Percentiles rank a stretch among this genome's conserved stretches.
Conservation (phyloP, 2,329 filamentous ascomycete species). For the Claviceps capensis region DNA sequence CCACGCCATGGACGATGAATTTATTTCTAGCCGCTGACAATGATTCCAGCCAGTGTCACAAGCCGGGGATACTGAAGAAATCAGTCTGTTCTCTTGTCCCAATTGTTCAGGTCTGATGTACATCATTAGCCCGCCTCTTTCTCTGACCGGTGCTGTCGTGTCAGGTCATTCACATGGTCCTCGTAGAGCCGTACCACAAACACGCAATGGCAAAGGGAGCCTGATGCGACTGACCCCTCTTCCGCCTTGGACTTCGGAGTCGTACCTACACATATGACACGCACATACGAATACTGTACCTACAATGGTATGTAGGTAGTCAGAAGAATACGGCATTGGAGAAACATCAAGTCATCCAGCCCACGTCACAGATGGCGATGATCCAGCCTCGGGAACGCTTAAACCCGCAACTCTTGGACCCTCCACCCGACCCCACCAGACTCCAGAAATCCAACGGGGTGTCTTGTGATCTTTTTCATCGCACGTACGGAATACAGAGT, state of each 20-base stretch:
- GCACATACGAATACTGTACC: neutral
- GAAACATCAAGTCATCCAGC: too few species aligned
- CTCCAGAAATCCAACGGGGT: too few species aligned
- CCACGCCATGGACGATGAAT: neutral
- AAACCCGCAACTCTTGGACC: neutral
- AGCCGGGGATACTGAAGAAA: neutral
- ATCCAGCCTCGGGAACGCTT: constrained; percentile 2
- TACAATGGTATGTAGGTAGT: neutral
- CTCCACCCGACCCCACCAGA: too few species aligned
- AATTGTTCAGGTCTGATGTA: neutral
- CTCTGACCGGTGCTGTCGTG: constrained; percentile 3
- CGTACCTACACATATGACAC: neutral
- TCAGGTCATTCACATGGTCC: neutral
- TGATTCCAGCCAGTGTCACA: neutral
- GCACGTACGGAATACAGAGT: neutral
- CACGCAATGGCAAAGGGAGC: neutral
- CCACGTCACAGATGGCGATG: neutral
- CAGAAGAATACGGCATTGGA: neutral
- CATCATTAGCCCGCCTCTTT: neutral
- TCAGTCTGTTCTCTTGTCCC: too few species aligned
- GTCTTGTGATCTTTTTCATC: too few species aligned
- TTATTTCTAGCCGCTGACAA: neutral
- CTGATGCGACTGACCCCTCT: neutral
- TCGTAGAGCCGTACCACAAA: too few species aligned
- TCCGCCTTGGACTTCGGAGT: neutral